Conservation (phyloP, 2,329 filamentous ascomycete genomes). For the Aaosphaeria pasadenensis region DNA sequence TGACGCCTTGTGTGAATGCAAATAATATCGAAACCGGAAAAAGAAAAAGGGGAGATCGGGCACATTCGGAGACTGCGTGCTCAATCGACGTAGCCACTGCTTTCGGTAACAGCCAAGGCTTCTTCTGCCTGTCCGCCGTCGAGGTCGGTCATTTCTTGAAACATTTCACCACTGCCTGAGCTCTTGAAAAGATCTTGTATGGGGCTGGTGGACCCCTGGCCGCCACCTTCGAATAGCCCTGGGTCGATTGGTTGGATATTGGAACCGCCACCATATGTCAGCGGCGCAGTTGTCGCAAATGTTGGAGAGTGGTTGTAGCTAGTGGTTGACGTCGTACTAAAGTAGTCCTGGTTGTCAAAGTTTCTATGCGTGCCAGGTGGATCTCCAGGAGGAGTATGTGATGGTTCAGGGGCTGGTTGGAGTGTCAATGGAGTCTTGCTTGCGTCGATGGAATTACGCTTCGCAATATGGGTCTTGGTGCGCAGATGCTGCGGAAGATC, state of each 20-base stretch:
- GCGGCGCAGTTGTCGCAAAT: slow-evolving; percentile 26
- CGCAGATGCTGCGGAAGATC: slow-evolving; percentile 81
- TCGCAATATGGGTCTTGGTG: slow-evolving; percentile 58
- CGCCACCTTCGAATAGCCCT: slow-evolving; percentile 33
- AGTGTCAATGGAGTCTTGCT: slow-evolving; percentile 27
- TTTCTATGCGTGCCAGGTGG: slow-evolving; percentile 25
- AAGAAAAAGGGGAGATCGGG: not conserved
- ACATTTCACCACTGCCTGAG: slow-evolving; percentile 35
- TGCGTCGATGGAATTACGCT: slow-evolving; percentile 61
- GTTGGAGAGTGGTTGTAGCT: slow-evolving; percentile 33
- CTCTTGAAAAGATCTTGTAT: slow-evolving; percentile 37
- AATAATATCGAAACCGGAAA: too few relatives aligned
- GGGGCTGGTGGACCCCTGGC: slow-evolving; percentile 27
- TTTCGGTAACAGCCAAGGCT: slow-evolving; percentile 34
- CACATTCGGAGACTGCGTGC: not conserved
- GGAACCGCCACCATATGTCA: slow-evolving; percentile 25
- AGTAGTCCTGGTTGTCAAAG: slow-evolving; percentile 31
- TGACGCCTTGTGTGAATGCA: too few relatives aligned
- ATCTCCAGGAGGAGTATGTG: slow-evolving; percentile 36
- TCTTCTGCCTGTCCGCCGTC: slow-evolving; percentile 37
- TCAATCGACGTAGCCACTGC: slow-evolving; percentile 32
- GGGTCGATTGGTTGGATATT: slow-evolving; percentile 34
- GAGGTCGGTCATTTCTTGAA: slow-evolving; percentile 33
- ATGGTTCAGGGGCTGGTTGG: slow-evolving; percentile 34
- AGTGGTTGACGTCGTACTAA: slow-evolving; percentile 21